A percentile compares a stretch with the other conserved stretches of the same genome.
phyloP scores from a whole-genome alignment of 176 grass and related monocot genomes.

The Aegilops speltoides region DNA sequence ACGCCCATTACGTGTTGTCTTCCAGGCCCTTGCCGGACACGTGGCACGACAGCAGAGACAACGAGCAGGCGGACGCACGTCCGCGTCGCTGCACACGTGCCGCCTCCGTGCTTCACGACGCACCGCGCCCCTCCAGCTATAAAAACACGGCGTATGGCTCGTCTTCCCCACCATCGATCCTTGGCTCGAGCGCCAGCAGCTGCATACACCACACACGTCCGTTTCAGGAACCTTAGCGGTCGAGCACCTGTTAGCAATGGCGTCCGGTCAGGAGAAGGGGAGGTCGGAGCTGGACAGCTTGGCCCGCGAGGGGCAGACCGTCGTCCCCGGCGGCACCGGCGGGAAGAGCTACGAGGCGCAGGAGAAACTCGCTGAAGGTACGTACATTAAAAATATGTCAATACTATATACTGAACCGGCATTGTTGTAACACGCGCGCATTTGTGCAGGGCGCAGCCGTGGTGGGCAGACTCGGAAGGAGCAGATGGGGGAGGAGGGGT shows the following conservation, averaged over 20 bases:
- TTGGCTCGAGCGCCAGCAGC: not conserved
- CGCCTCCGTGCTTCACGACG: not conserved
- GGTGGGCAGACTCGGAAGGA: constrained; percentile 70
- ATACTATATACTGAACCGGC: not conserved
- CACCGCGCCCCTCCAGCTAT: not conserved
- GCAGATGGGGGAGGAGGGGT: constrained; percentile 57
- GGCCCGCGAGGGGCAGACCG: constrained; percentile 59
- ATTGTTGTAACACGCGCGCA: not conserved
- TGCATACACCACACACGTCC: not conserved
- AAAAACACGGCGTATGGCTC: not conserved
- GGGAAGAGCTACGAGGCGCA: constrained; percentile 67
- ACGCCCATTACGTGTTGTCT: constrained; percentile 17
- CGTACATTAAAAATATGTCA: not conserved
- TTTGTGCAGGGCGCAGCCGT: constrained; percentile 54
- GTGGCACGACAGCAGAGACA: not conserved
- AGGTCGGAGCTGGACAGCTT: constrained; percentile 56
- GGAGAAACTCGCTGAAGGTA: constrained; percentile 69
- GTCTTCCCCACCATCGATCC: not conserved
- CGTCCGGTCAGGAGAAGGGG: constrained; percentile 44
- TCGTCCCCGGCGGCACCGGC: constrained; percentile 68
- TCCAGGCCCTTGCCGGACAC: not conserved
- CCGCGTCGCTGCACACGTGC: constrained; percentile 23
- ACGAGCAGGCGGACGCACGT: not conserved
- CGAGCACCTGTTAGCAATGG: constrained; percentile 25
- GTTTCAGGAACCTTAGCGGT: not conserved